These are phyloP conservation scores for Boletus hoseneyae DNA, from an alignment of 1,284 basidiomycete genomes.

Conservation along the genomic window DNA sequence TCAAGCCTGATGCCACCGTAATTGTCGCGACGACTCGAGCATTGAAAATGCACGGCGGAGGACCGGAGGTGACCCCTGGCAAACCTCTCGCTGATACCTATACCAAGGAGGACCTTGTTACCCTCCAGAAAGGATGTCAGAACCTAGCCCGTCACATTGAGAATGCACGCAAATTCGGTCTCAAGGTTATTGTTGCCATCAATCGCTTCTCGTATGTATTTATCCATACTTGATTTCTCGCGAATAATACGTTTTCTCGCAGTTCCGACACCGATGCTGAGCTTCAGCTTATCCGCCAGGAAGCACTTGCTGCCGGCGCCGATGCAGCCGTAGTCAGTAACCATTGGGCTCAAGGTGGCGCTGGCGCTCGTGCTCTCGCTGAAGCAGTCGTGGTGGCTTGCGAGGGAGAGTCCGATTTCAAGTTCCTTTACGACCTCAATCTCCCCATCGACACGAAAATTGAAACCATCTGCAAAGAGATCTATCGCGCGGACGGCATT, in stretches of 20 bases:
- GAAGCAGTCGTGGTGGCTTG: conserved; percentile 85
- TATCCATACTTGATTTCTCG: not conserved
- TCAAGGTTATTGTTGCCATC: conserved; percentile 96
- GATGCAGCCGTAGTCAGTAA: conserved; percentile 95
- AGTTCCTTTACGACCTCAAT: conserved; percentile 87
- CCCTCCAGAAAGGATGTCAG: conserved; percentile 88
- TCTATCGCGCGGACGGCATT: conserved; percentile 91
- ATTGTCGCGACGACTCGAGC: conserved; percentile 98
- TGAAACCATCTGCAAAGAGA: conserved; percentile 79
- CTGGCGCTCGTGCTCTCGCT: conserved; percentile 83
- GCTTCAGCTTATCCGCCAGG: conserved; percentile 79
- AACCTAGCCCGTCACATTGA: conserved; percentile 94
- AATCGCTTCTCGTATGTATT: conserved; percentile 87
- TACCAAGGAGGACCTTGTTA: conserved; percentile 90
- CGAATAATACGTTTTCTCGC: conserved; percentile 6
- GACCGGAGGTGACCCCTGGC: conserved; percentile 95
- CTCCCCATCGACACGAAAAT: conserved; percentile 88
- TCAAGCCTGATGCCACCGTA: conserved; percentile 91
- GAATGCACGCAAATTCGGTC: conserved; percentile 93
- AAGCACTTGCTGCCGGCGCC: conserved; percentile 83
- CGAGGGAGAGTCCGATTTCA: conserved; percentile 81
- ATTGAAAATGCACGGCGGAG: conserved; percentile 99
- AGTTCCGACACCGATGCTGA: conserved; percentile 92
- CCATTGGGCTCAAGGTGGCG: conserved; percentile 95
- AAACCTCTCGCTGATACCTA: conserved; percentile 94